phyloP scores from a whole-genome alignment of 148 eudicot genomes.

The Selenicereus undatus region DNA sequence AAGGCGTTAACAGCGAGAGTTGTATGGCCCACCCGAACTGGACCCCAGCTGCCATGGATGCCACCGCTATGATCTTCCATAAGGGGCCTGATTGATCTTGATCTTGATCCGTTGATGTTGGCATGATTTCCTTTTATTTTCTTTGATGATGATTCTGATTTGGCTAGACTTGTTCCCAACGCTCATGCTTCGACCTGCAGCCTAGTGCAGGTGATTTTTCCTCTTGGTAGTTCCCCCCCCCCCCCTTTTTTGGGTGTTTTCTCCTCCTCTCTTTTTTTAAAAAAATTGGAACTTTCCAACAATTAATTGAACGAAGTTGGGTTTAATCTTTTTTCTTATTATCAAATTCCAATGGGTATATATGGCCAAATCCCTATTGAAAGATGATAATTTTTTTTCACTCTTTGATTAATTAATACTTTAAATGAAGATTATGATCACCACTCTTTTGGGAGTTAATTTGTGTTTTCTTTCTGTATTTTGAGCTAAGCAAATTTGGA shows the following conservation, averaged over 20 bases:
- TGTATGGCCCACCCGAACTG: conserved; percentile 90
- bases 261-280: too few relatives aligned
- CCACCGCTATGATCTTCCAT: conserved; percentile 39
- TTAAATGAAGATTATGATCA: too few relatives aligned
- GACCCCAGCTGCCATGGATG: conserved; percentile 72
- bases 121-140: conserved; percentile 10
- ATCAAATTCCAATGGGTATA: not conserved
- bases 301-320: not conserved
- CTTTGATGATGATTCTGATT: not conserved
- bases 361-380: too few relatives aligned
- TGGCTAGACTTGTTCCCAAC: not conserved
- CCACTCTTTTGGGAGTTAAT: too few relatives aligned
- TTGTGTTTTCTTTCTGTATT: not conserved
- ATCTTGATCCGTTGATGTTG: not conserved
- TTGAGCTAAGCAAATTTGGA: not conserved
- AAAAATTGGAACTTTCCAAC: not conserved
- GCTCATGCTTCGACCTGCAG: conserved; percentile 4
- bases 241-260: not conserved
- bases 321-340: not conserved
- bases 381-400: too few relatives aligned
- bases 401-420: too few relatives aligned
- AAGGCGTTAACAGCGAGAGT: conserved; percentile 71
- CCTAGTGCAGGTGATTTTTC: conserved; percentile 1
- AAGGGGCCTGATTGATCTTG: conserved; percentile 16
- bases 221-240: not conserved